phyloP scores from a whole-genome alignment of 2,329 filamentous ascomycete species.

The Simplicillium aogashimaense region DNA sequence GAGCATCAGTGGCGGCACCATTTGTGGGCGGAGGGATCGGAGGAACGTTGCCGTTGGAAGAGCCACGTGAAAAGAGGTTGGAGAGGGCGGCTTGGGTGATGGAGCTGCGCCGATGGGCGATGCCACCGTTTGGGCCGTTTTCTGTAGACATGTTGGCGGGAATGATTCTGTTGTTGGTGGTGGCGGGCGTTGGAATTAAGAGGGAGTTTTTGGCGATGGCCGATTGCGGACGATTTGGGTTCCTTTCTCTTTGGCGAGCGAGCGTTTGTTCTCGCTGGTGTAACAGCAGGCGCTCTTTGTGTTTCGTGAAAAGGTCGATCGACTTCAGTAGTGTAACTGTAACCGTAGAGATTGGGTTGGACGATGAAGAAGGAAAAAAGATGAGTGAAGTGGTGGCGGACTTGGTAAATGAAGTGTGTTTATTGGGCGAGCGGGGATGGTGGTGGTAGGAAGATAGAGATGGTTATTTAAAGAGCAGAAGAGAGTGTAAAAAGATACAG shows the following conservation, averaged over 20 bases:
- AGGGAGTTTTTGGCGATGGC: slow-evolving; percentile 1
- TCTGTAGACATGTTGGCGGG: slow-evolving; percentile 22
- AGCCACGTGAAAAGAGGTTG: slow-evolving; percentile 48
- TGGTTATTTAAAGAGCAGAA: too few relatives aligned
- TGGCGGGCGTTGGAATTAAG: slow-evolving; percentile 1
- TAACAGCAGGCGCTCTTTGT: neutral
- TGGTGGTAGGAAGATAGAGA: too few relatives aligned
- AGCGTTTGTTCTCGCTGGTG: neutral
- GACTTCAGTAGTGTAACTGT: too few relatives aligned
- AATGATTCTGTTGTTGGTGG: slow-evolving; percentile 15
- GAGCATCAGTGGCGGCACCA: slow-evolving; percentile 39
- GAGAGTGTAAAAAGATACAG: too few relatives aligned
- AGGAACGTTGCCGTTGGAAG: slow-evolving; percentile 35
- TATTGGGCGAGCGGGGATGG: too few relatives aligned
- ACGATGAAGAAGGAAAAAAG: slow-evolving; percentile 1
- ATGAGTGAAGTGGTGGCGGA: too few relatives aligned
- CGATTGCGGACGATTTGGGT: neutral
- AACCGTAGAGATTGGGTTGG: too few relatives aligned
- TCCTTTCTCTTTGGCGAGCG: too few relatives aligned
- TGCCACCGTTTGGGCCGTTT: slow-evolving; percentile 19
- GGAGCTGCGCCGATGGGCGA: slow-evolving; percentile 41
- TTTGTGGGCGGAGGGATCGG: slow-evolving; percentile 29
- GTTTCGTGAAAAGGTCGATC: too few relatives aligned
- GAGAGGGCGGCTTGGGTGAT: slow-evolving; percentile 47
- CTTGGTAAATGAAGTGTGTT: too few relatives aligned